A percentile compares a stretch with the other conserved stretches of the same genome.
These are phyloP conservation scores for Anthoceros angustus DNA, from an alignment of 225 moss, liverwort and hornwort genomes.

Conservation along the genomic window DNA sequence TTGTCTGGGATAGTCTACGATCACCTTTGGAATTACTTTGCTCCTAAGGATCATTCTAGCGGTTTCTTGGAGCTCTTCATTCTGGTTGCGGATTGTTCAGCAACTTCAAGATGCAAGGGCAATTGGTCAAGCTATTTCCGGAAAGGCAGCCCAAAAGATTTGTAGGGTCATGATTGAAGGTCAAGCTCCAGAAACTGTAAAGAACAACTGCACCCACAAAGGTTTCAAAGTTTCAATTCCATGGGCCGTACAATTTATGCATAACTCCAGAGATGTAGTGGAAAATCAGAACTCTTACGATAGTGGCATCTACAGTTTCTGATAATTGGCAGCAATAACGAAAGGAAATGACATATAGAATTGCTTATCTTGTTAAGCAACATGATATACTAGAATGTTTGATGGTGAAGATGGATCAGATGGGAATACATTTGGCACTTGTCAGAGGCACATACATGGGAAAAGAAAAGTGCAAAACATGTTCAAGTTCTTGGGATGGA, in stretches of 20 bases:
- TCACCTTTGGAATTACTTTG: too few relatives aligned
- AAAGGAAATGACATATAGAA: not conserved
- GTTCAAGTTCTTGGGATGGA: too few relatives aligned
- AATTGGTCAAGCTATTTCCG: too few relatives aligned
- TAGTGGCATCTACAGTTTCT: not conserved
- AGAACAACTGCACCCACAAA: not conserved
- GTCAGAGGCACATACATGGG: not conserved
- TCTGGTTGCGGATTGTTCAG: too few relatives aligned
- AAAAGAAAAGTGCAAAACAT: too few relatives aligned
- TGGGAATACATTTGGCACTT: not conserved
- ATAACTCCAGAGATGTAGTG: not conserved
- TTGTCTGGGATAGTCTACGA: too few relatives aligned
- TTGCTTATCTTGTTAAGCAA: conserved; percentile 5
- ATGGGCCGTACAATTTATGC: not conserved
- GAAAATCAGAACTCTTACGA: not conserved
- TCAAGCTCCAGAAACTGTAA: too few relatives aligned
- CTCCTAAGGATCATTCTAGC: too few relatives aligned
- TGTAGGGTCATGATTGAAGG: too few relatives aligned
- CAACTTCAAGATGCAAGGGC: too few relatives aligned
- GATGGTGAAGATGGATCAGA: conserved; percentile 8
- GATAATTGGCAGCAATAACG: not conserved
- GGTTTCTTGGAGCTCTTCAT: too few relatives aligned
- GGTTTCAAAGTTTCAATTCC: not conserved
- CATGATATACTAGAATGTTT: not conserved
- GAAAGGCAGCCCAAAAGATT: too few relatives aligned